A percentile compares a stretch with the other conserved stretches of the same genome.
phyloP scores from a whole-genome alignment of 164 flowering plant species.

The Stephania japonica region DNA sequence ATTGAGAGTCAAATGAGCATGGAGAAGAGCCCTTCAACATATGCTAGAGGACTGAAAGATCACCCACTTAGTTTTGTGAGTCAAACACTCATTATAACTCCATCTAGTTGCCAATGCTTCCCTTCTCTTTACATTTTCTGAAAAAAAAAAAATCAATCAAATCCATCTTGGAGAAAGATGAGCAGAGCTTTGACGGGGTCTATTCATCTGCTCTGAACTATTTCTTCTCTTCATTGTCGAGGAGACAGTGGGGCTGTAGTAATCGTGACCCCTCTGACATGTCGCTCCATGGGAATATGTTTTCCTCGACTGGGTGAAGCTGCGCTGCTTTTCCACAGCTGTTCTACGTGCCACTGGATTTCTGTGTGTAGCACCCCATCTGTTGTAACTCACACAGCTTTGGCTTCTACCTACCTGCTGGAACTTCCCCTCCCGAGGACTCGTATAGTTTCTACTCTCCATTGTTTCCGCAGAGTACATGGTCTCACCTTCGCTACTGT shows the following conservation, averaged over 20 bases:
- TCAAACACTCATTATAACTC: background rate
- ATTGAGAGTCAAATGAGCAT: background rate
- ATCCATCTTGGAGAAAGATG: constrained; percentile 80
- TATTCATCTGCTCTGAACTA: constrained; percentile 40
- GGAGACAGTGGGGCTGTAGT: constrained; percentile 80
- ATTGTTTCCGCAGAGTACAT: constrained; percentile 99
- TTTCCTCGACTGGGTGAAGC: constrained; percentile 59
- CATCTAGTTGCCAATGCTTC: background rate
- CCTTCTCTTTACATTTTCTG: background rate
- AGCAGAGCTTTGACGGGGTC: constrained; percentile 44
- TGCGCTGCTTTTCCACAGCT: constrained; percentile 50
- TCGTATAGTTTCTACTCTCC: constrained; percentile 81
- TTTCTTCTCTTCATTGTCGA: constrained; percentile 87
- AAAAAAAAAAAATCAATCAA: constrained; percentile 24
- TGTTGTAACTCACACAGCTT: constrained; percentile 76
- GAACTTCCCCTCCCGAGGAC: constrained; percentile 60
- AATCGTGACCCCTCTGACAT: constrained; percentile 76
- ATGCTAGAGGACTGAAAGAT: constrained; percentile 6
- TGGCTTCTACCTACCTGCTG: constrained; percentile 88
- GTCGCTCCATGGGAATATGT: constrained; percentile 64
- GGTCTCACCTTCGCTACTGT: constrained; percentile 84
- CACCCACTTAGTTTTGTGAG: background rate
- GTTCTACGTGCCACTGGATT: constrained; percentile 37
- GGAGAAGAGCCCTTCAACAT: constrained; percentile 5
- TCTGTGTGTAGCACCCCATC: constrained; percentile 59